These are phyloP conservation scores for Talaromyces sp. DNA, from an alignment of 2,329 filamentous ascomycete species.

Conservation along the genomic window DNA sequence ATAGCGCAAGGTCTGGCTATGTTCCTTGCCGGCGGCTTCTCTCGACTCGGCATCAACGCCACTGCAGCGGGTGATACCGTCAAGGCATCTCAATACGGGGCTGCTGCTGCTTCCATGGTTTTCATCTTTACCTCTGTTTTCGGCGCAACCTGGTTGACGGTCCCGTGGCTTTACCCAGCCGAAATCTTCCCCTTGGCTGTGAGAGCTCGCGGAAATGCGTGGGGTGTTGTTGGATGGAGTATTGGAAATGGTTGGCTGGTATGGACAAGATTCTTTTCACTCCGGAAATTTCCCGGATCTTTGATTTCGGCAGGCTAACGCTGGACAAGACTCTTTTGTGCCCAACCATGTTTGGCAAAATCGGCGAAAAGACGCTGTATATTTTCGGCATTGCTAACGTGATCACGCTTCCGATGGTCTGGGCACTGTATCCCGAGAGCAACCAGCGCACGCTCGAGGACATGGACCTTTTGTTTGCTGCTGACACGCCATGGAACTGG, in stretches of 20 bases:
- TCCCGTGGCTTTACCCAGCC: conserved; percentile 63
- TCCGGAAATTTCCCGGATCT: conserved; percentile 12
- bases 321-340: conserved; percentile 44
- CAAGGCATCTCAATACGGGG: conserved; percentile 52
- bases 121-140: conserved; percentile 65
- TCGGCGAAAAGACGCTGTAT: conserved; percentile 68
- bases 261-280: conserved; percentile 16
- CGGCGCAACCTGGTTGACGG: conserved; percentile 55
- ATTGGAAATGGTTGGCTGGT: conserved; percentile 68
- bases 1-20: conserved; percentile 61
- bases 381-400: conserved; percentile 67
- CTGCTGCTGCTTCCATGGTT: conserved; percentile 65
- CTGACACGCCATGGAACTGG: conserved; percentile 65
- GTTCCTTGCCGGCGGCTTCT: conserved; percentile 63
- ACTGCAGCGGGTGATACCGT: conserved; percentile 42
- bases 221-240: conserved; percentile 70
- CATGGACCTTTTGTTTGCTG: conserved; percentile 68
- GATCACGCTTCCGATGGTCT: conserved; percentile 64
- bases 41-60: conserved; percentile 50
- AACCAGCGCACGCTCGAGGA: conserved; percentile 71
- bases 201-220: conserved; percentile 69
- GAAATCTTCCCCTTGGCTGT: conserved; percentile 71
- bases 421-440: conserved; percentile 69
- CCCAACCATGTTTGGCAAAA: conserved; percentile 58
- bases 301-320: conserved; percentile 13